These are phyloP conservation scores for Arthrobotrys musiformis DNA, from an alignment of 2,329 filamentous ascomycete species.

Conservation along the genomic window DNA sequence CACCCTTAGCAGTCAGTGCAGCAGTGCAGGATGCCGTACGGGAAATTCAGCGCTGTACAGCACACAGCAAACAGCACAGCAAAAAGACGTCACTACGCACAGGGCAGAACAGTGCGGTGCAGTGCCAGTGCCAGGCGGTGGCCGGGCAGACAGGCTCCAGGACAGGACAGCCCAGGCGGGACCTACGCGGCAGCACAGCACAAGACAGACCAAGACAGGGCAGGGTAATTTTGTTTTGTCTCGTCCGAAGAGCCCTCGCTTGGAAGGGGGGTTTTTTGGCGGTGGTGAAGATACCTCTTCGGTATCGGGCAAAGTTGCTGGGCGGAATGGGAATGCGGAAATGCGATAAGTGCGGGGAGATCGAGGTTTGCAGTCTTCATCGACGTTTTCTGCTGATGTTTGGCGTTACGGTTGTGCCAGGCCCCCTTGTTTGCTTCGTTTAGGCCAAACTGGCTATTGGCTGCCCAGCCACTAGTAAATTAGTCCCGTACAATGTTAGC, in stretches of 20 bases:
- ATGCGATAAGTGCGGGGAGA: slow-evolving; percentile 11
- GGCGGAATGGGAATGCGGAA: slow-evolving; percentile 31
- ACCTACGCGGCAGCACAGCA: not conserved
- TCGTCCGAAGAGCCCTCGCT: not conserved
- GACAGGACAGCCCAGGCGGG: not conserved
- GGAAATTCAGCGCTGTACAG: too few relatives aligned
- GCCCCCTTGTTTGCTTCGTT: slow-evolving; percentile 11
- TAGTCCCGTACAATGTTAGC: too few relatives aligned
- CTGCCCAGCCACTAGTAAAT: not conserved
- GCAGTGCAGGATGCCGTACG: too few relatives aligned
- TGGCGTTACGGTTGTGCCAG: slow-evolving; percentile 7
- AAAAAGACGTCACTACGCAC: not conserved
- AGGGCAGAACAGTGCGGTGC: too few relatives aligned
- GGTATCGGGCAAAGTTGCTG: slow-evolving; percentile 25
- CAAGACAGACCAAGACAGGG: not conserved
- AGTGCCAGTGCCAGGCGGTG: too few relatives aligned
- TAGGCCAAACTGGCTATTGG: too few relatives aligned
- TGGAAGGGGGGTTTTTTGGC: not conserved
- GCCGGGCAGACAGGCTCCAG: too few relatives aligned
- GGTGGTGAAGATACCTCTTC: not conserved
- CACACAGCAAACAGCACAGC: not conserved
- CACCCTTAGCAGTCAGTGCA: too few relatives aligned
- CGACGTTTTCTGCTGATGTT: not conserved
- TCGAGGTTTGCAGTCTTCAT: slow-evolving; percentile 18
- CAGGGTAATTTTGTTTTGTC: not conserved